Conservation (phyloP, 257 asterid species). For the Vinca minor region DNA sequence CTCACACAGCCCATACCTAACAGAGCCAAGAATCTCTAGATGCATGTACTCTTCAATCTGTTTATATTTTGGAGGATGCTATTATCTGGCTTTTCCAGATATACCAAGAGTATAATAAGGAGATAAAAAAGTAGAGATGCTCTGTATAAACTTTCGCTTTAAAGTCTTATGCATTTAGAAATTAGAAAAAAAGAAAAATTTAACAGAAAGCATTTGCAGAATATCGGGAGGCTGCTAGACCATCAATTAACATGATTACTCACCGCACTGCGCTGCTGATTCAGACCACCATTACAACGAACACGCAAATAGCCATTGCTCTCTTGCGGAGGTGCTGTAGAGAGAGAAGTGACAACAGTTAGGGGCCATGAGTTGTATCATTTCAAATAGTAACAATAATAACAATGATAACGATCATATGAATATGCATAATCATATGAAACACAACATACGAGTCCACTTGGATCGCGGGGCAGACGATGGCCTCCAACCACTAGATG, state of each 20-base stretch:
- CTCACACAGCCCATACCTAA: neutral
- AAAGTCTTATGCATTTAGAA: neutral
- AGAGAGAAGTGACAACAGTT: neutral
- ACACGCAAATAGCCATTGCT: constrained; percentile 91
- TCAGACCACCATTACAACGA: constrained; percentile 97
- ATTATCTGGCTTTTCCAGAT: neutral
- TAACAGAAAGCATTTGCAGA: neutral
- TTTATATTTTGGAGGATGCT: neutral
- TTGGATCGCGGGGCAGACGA: constrained; percentile 92
- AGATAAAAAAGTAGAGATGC: neutral
- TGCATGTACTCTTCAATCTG: neutral
- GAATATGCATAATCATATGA: neutral
- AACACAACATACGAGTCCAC: constrained; percentile 79
- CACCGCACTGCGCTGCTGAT: constrained; percentile 97
- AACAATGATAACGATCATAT: no score
- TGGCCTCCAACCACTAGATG: constrained; percentile 89
- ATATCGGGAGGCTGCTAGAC: neutral
- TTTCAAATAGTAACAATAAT: no score
- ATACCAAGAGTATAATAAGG: neutral
- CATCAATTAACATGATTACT: constrained; percentile 1
- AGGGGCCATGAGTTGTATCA: neutral
- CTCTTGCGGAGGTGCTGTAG: constrained; percentile 62
- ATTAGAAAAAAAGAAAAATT: neutral
- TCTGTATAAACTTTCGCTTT: neutral
- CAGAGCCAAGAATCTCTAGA: neutral